Evolutionary conservation across 176 grass and related monocot genomes (phyloP).

Genomic region (Neostapfia colusana): DNA sequence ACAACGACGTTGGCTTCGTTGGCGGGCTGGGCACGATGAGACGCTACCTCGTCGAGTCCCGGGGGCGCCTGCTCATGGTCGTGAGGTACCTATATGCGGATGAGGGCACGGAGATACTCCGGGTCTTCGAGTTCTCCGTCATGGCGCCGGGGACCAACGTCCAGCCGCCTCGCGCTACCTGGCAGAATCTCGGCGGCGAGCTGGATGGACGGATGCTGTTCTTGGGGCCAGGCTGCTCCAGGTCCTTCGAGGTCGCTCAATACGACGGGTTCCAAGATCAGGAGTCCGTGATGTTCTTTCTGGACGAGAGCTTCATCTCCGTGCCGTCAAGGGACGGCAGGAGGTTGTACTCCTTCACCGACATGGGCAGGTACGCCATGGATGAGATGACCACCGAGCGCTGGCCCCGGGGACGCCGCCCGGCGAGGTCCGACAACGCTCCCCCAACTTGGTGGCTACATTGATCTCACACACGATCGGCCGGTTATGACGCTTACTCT

Average conservation of each 20-base stretch:
- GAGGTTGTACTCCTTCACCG: conserved; percentile 27
- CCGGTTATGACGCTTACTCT: neutral
- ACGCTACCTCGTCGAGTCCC: conserved; percentile 45
- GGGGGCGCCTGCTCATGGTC: conserved; percentile 43
- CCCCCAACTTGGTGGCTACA: conserved; percentile 54
- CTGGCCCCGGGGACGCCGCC: conserved; percentile 30
- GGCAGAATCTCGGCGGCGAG: neutral
- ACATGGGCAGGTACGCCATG: conserved; percentile 51
- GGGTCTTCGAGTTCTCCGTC: conserved; percentile 33
- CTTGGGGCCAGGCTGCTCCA: conserved; percentile 47
- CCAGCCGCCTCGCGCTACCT: neutral
- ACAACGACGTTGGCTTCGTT: neutral
- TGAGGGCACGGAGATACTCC: conserved; percentile 8
- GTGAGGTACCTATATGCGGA: conserved; percentile 28
- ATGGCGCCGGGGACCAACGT: neutral
- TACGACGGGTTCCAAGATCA: conserved; percentile 26
- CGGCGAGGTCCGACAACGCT: conserved; percentile 13
- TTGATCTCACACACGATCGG: conserved; percentile 9
- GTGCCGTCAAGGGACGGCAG: neutral
- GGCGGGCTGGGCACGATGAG: neutral
- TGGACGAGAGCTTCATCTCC: conserved; percentile 22
- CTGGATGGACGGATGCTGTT: conserved; percentile 47
- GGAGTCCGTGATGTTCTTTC: conserved; percentile 42
- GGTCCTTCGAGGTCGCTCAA: conserved; percentile 30
- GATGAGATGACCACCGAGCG: neutral